Evolutionary conservation across 129 eudicot species (phyloP).

Genomic region (Rutidosis leptorrhynchoides): DNA sequence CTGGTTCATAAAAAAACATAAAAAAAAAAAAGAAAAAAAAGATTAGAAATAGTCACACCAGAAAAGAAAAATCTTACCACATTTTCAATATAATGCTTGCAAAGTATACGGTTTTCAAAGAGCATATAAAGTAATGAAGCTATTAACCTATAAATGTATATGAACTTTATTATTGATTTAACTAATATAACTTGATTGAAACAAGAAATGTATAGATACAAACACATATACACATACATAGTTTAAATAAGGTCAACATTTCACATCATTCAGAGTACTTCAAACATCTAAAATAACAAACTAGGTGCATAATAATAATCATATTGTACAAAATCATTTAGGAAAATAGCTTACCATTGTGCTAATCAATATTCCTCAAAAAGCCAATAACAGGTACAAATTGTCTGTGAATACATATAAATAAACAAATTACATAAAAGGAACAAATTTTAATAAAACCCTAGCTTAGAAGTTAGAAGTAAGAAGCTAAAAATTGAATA

Average conservation of each 20-base stretch:
- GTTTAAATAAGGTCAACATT: neutral
- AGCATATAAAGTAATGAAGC: conserved; percentile 1
- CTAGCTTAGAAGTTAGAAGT: neutral
- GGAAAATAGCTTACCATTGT: conserved; percentile 9
- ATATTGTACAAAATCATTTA: neutral
- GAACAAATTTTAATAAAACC: neutral
- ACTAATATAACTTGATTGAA: neutral
- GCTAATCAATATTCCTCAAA: neutral
- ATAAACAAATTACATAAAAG: neutral
- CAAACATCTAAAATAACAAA: neutral
- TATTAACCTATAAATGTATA: neutral
- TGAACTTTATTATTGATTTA: neutral
- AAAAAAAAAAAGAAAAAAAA: conserved; percentile 4
- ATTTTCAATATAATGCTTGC: neutral
- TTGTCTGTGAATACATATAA: neutral
- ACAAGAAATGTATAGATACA: neutral
- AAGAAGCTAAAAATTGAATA: too few species aligned
- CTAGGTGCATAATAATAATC: neutral
- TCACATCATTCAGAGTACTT: neutral
- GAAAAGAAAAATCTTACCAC: neutral
- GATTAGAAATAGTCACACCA: too few species aligned
- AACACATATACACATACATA: neutral
- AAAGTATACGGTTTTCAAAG: conserved; percentile 8
- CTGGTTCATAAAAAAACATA: conserved; percentile 28
- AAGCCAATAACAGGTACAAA: neutral